Percentiles rank a stretch among this genome's conserved stretches.
Conservation (phyloP, 768 basidiomycete species). For the Asterophora parasitica region DNA sequence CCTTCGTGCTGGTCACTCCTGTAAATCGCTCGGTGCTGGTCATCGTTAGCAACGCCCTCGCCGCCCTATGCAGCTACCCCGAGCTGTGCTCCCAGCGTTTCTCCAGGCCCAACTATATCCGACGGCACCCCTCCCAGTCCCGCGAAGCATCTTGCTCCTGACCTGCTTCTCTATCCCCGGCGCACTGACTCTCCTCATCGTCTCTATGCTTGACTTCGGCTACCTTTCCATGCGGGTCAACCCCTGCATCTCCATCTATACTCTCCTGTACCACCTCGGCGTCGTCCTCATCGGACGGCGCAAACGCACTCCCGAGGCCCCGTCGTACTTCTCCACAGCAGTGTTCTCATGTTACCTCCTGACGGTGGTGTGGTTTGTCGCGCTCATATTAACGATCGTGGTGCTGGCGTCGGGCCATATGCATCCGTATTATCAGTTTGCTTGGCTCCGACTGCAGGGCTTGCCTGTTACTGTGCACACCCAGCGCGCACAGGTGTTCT, state of each 20-base stretch:
- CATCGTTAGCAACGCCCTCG: slow-evolving; percentile 16
- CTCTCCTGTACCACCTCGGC: slow-evolving; percentile 24
- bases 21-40: slow-evolving; percentile 24
- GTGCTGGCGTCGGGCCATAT: slow-evolving; percentile 18
- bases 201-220: slow-evolving; percentile 30
- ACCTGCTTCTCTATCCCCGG: slow-evolving; percentile 22
- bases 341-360: slow-evolving; percentile 27
- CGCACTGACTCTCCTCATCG: slow-evolving; percentile 22
- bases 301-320: slow-evolving; percentile 20
- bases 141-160: slow-evolving; percentile 24
- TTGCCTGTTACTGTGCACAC: slow-evolving; percentile 24
- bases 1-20: slow-evolving; percentile 24
- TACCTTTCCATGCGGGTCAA: slow-evolving; percentile 30
- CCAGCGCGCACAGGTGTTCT: slow-evolving; percentile 26
- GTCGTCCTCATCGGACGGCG: slow-evolving; percentile 23
- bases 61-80: slow-evolving; percentile 13
- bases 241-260: slow-evolving; percentile 25
- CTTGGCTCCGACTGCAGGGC: slow-evolving; percentile 20
- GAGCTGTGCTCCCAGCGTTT: slow-evolving; percentile 13
- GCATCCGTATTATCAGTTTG: slow-evolving; percentile 14
- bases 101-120: slow-evolving; percentile 1
- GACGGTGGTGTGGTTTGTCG: slow-evolving; percentile 26
- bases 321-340: slow-evolving; percentile 29
- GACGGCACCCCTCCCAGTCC: slow-evolving; percentile 17
- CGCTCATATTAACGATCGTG: slow-evolving; percentile 24